Base-by-base conservation (phyloP, 768 basidiomycete genomes). In the Russula dissimulans region DNA sequence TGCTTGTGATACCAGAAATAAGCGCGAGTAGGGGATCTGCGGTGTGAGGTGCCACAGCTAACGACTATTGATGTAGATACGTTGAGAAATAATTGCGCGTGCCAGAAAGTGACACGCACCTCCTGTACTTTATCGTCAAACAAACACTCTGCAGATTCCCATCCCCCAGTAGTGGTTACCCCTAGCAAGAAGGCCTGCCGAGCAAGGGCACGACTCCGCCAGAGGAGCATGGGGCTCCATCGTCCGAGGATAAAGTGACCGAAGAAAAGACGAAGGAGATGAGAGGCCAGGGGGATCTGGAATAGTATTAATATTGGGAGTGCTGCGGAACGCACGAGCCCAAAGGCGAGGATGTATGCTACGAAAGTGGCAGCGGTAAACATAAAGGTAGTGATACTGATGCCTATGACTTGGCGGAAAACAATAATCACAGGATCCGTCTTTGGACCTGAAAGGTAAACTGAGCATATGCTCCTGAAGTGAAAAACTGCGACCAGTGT, bases 131-230 rank as follows among this genome's bases (percentile, higher is more conserved):
- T 78, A 9, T 74, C 70, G 22, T 86, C 84, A 60, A 90, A 89
- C 5, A 87, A 61, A 0, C 71, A 72, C 42, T 84, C 82, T 0
- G 84, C 72, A 7, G 79, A 75, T 68, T 89, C 87, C 89, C 88
- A 89, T 14, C 74, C 74, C 8, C 75, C 70, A 3, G 81, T 64
- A 2, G 82, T 88, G 7, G 75, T 74, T 36, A 81, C 66, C 1
- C 77, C 81, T 7, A 89, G 67, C 15, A 73, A 73, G 72, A 79
- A 83, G 1, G 79, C 74, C 18, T 80, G 75, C 17, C 69, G 66
- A 22, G 85, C 67, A 6, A 85, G 72, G 3, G 74, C 62, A 42
- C 76, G 59, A 65, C 85, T 76, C 17, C 69, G 69, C 41, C 81
- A 67, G 0, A 81, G 79, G 15, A 88, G 76, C 5, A 73, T 66